Base-by-base conservation (phyloP, 352 stramenopile species). In the Thalassiosira livingstoniorum region DNA sequence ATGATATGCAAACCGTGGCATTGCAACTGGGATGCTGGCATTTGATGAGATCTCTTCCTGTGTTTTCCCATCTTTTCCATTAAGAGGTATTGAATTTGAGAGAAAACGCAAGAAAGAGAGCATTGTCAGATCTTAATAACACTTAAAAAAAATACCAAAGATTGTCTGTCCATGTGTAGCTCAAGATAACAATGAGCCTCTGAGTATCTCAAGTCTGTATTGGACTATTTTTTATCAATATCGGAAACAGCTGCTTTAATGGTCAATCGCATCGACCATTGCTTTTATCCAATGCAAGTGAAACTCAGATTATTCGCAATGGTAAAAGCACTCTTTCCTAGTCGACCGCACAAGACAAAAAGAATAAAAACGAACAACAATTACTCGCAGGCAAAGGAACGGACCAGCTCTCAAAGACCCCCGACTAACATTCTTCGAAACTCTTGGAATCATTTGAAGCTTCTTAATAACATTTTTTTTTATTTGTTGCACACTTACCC, bases 141-240 rank as follows among this genome's bases (percentile, higher is more conserved):
- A 42, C 43, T 35, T 7, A 62, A 54, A 72, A 66, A 42, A 47
- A 60, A 67, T 25, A 63, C 27, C 68, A 45, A 68, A 57, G 42
- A 62, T 47, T 92, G 83, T 92, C 62, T 45, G 70, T 87, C 71
- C 67, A 47, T 85, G 87, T 90, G 87, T 92, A 92, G 87, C 83
- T 86, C 64, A 60, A 81, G 47, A 86, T 80, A 81, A 34, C 67
- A 81, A 77, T 75, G 43, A 51, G 42, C 70, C 78, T 81, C 54
- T 70, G 65, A 57, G 55, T 75, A 77, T 62, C 45, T 69, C 68
- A 61, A 71, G 67, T 77, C 75, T 72, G 65, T 71, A 60, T 74
- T 60, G 63, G 64, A 71, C 64, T 53, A 10, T 51, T 53, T 23
- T 61, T 18, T 42, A 71, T 81, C 43, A 54, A 55, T 83, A 53